phyloP scores from a whole-genome alignment of 163 green algal genomes.

The Prototheca cutis region DNA sequence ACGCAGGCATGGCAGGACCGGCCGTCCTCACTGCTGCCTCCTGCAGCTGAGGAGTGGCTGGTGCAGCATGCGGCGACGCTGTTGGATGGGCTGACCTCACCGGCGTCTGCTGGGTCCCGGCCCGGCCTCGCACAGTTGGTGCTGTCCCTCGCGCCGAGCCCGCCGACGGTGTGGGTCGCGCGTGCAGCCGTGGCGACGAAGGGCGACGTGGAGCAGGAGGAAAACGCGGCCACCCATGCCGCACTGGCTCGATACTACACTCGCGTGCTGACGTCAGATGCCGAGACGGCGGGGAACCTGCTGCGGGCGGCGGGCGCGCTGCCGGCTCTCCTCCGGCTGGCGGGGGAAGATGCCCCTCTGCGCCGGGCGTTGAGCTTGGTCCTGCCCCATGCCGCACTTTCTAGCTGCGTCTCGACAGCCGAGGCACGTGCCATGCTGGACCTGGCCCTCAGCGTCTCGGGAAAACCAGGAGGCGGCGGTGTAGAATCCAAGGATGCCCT shows the following conservation, averaged over 20 bases:
- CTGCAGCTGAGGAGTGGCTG: too few species aligned
- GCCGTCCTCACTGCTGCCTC: too few species aligned
- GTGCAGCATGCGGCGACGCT: too few species aligned
- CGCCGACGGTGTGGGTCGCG: constrained; percentile 7
- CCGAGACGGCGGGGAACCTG: constrained; percentile 17
- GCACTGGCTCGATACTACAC: constrained; percentile 4
- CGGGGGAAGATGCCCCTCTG: constrained; percentile 8
- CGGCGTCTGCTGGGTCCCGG: neutral
- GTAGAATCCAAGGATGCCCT: too few species aligned
- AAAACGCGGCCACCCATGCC: neutral
- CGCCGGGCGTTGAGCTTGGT: constrained; percentile 14
- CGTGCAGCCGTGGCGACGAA: constrained; percentile 15
- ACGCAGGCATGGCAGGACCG: too few species aligned
- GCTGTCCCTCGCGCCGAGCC: neutral
- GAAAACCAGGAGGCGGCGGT: too few species aligned
- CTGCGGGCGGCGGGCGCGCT: constrained; percentile 34
- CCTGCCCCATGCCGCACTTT: constrained; percentile 6
- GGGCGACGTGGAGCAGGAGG: constrained; percentile 3
- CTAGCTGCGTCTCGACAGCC: neutral
- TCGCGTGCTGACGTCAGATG: neutral
- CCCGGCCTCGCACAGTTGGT: neutral
- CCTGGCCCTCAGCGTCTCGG: constrained; percentile 5
- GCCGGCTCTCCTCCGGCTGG: constrained; percentile 39
- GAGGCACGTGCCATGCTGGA: constrained; percentile 15
- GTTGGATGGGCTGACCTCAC: too few species aligned